These are phyloP conservation scores for Asterella californica DNA, from an alignment of 225 moss, liverwort and hornwort species.

Conservation along the genomic window DNA sequence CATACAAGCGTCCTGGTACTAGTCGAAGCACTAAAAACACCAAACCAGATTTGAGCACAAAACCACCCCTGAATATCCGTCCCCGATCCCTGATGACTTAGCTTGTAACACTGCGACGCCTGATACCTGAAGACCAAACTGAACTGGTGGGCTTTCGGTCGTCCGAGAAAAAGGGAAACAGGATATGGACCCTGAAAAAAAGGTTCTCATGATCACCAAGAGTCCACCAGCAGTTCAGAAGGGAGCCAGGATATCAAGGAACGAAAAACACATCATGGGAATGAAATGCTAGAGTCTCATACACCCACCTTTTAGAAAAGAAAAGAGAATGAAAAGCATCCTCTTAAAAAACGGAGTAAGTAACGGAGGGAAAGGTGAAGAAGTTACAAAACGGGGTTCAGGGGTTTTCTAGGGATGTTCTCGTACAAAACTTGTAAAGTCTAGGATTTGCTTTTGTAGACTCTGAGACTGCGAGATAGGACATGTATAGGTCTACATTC, in stretches of 20 bases:
- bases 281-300: too few species aligned
- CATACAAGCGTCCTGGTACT: not conserved
- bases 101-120: not conserved
- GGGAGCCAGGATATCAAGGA: not conserved
- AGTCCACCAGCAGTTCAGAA: not conserved
- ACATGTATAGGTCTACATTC: not conserved
- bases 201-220: not conserved
- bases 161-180: not conserved
- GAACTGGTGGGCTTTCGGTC: constrained; percentile 7
- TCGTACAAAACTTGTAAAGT: not conserved
- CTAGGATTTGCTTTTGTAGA: not conserved
- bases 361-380: not conserved
- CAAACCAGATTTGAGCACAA: not conserved
- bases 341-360: not conserved
- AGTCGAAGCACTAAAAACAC: not conserved
- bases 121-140: constrained; percentile 1
- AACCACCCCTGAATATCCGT: not conserved
- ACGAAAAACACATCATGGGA: not conserved
- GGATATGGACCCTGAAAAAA: constrained; percentile 15
- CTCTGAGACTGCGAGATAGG: not conserved
- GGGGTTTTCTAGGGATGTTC: not conserved
- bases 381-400: not conserved
- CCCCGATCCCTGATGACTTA: not conserved
- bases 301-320: not conserved
- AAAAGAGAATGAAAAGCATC: constrained; percentile 16